Evolutionary conservation across 345 rosid genomes (phyloP).

Genomic region (Hibiscus mutabilis): DNA sequence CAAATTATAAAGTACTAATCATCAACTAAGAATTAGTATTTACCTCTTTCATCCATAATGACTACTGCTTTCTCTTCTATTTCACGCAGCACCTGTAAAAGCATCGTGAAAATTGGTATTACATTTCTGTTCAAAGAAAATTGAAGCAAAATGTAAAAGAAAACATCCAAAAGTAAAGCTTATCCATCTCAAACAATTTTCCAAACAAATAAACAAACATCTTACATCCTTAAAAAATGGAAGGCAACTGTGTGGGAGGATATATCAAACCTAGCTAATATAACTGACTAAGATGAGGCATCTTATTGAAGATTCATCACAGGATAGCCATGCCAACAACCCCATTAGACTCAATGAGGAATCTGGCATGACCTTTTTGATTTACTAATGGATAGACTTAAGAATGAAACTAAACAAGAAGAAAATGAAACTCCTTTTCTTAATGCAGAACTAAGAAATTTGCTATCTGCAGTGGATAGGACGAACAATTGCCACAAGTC

Average conservation of each 20-base stretch:
- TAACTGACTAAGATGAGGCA: not conserved
- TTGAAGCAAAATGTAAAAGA: not conserved
- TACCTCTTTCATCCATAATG: slow-evolving; percentile 94
- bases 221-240: not conserved
- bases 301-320: not conserved
- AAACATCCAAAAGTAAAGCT: not conserved
- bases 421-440: not conserved
- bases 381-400: not conserved
- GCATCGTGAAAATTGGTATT: slow-evolving; percentile 2
- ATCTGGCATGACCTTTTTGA: not conserved
- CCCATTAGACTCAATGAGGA: not conserved
- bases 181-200: not conserved
- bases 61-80: slow-evolving; percentile 86
- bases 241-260: not conserved
- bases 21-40: slow-evolving; percentile 3
- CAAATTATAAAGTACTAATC: not conserved
- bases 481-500: not conserved
- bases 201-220: not conserved
- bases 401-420: not conserved
- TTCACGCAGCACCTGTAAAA: slow-evolving; percentile 70
- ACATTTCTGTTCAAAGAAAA: not conserved
- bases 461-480: not conserved
- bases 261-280: not conserved
- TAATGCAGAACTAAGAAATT: not conserved
- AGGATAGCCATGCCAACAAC: not conserved